Conservation (phyloP, 768 basidiomycete species). For the Tricholoma flavovirens region DNA sequence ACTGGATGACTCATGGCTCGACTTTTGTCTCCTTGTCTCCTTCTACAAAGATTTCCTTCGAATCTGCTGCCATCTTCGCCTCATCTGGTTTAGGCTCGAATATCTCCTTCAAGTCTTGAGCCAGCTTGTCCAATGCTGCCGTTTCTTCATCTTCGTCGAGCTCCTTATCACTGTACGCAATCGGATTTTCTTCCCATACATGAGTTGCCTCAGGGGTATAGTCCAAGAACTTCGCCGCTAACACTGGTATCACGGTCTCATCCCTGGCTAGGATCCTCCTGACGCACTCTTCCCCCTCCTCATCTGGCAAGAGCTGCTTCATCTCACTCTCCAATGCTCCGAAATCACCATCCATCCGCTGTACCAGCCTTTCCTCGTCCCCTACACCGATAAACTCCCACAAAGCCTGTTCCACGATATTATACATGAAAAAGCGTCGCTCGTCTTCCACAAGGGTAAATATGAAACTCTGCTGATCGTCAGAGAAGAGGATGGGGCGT, state of each 20-base stretch:
- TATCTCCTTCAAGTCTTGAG: background rate
- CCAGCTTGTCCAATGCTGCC: background rate
- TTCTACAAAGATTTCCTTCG: background rate
- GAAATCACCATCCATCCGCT: conserved; percentile 11
- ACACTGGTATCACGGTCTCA: conserved; percentile 25
- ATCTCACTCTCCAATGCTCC: conserved; percentile 5
- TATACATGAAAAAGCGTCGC: conserved; percentile 15
- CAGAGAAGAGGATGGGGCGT: conserved; percentile 27
- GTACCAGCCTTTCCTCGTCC: conserved; percentile 13
- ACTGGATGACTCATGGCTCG: too few relatives aligned
- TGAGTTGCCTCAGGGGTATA: conserved; percentile 23
- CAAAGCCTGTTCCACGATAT: conserved; percentile 4
- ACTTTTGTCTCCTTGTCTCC: background rate
- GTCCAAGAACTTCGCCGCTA: conserved; percentile 24
- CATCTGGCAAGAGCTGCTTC: conserved; percentile 13
- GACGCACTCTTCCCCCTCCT: conserved; percentile 23
- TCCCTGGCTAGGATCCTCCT: conserved; percentile 25
- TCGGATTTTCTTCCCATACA: conserved; percentile 8
- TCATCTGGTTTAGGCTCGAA: background rate
- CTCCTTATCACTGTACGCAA: background rate
- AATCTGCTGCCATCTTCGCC: background rate
- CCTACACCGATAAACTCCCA: conserved; percentile 10
- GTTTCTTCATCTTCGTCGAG: background rate
- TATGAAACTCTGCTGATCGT: conserved; percentile 15
- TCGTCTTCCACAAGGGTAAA: conserved; percentile 18